Conservation (phyloP, 768 basidiomycete species). For the Cystobasidium ongulense region DNA sequence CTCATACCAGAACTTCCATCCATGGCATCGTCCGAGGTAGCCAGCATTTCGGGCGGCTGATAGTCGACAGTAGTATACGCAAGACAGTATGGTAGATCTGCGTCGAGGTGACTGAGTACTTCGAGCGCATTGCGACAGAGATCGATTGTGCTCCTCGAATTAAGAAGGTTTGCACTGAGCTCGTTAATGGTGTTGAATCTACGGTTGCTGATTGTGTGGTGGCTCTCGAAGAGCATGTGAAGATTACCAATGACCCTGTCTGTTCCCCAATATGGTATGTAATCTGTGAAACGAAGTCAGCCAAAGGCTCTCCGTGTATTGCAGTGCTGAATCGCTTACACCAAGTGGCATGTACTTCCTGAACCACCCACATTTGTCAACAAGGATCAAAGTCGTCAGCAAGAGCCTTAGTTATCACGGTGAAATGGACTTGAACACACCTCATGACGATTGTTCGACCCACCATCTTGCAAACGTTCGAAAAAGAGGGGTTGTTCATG, state of each 20-base stretch:
- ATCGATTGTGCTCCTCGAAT: conserved; percentile 29
- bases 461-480: conserved; percentile 20
- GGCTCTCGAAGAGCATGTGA: conserved; percentile 24
- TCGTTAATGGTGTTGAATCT: conserved; percentile 13
- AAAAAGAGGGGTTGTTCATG: conserved; percentile 23
- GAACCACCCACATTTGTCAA: background rate
- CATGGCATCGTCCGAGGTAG: background rate
- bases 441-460: conserved; percentile 15
- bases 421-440: background rate
- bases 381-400: background rate
- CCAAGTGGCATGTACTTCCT: conserved; percentile 25
- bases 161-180: conserved; percentile 6
- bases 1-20: conserved; percentile 1
- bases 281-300: background rate
- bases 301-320: background rate
- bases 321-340: background rate
- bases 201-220: conserved; percentile 11
- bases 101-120: conserved; percentile 14
- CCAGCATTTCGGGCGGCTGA: conserved; percentile 25
- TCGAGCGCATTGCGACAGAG: conserved; percentile 31
- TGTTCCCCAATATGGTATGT: conserved; percentile 17
- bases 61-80: conserved; percentile 28
- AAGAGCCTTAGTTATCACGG: too few species aligned
- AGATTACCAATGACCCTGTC: conserved; percentile 30
- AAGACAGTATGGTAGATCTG: conserved; percentile 30